Evolutionary conservation across 371 early-diverging fungal genomes (phyloP), one percentile per base, ranked within the genome.

Genomic region (Mucor piriformis): DNA sequence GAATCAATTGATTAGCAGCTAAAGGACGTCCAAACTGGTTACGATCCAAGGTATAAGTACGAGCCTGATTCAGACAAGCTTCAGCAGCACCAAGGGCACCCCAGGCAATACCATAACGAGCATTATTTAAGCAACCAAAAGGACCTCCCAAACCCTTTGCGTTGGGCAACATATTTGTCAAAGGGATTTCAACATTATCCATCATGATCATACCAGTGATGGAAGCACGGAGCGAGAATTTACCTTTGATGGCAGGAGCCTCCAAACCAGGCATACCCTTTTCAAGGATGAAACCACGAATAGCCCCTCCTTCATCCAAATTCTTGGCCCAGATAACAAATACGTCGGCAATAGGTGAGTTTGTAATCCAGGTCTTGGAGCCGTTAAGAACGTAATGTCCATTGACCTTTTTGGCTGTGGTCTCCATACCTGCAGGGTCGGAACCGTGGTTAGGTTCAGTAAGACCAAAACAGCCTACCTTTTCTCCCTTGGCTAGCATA

Each of bases 361-460:
- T 96, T 60, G 99, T 95, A 74, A 98, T 98, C 99, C 99, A 98
- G 34, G 95, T 96, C 84, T 98, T 98, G 77, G 92, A 81, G 2
- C 98, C 98, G 54, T 85, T 91, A 49, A 97, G 54, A 11, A 94
- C 83, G 72, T 91, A 98, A 33, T 79, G 79, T 25, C 90, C 92
- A 54, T 88, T 86, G 35, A 82, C 84, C 64, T 88, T 89, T 52
- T 76, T 76, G 35, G 98, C 98, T 6, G 76, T 84, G 12, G 97
- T 96, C 70, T 97, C 95, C 97, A 98, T 97, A 43, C 91, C 78
- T 15, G 80, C 89, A 3, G 97, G 97, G 74, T 98, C 99, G 29
- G 91, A 91, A n/a, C 98, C 99, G 70, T 96, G 96, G 81, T 98
- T 95, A 46, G 99, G 99, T 73, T 98, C 99, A 0, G 99, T 98